Evolutionary conservation across 805 yeast genomes (phyloP), one percentile per base, ranked within the genome.

Genomic region (Wickerhamiella sorbophila): DNA sequence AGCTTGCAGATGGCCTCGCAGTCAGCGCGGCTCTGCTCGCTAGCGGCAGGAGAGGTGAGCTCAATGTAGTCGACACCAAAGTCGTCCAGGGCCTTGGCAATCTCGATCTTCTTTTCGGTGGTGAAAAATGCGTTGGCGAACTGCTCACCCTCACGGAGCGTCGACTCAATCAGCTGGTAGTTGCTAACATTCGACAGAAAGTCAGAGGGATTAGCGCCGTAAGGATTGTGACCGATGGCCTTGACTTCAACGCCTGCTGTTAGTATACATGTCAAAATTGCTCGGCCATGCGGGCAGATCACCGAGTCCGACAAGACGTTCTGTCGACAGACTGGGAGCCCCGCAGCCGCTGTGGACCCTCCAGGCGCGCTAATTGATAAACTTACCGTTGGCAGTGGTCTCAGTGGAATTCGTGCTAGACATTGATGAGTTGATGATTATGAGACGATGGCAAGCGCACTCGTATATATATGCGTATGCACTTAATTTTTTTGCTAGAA

Each of bases 1-100:
- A 91, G 72, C 70, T 91, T 88, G 73, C 97, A 91, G 54, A 88
- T 88, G 45, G 97, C 96, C 69, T 91, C 97, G 71, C 97, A 88
- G 64, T 88, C 98, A 47, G 60, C 65, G 60, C 91, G 75, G 45
- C 87, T 75, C 69, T 88, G 97, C 63, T 88, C 97, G 44, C 91
- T 78, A 33, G 98, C 97, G 46, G 93, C 96, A 10, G 98, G 98
- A 4, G 96, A 86, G 15, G 98, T 88, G 60, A 88, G 71, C 67
- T 88, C 98, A 51, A 88, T 91, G 69, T 91, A 88, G 66, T 88
- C 98, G 39, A 87, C 98, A 54, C 98, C 98, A 58, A 88, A 88
- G 56, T 87, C 96, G 63, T 88, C 96, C 45, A 88, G 69, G 4
- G 97, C 97, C 69, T 77, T 86, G 55, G 98, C 98, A 50, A 88